Conservation (phyloP, 2,329 filamentous ascomycete species). For the Fusarium liriodendri region DNA sequence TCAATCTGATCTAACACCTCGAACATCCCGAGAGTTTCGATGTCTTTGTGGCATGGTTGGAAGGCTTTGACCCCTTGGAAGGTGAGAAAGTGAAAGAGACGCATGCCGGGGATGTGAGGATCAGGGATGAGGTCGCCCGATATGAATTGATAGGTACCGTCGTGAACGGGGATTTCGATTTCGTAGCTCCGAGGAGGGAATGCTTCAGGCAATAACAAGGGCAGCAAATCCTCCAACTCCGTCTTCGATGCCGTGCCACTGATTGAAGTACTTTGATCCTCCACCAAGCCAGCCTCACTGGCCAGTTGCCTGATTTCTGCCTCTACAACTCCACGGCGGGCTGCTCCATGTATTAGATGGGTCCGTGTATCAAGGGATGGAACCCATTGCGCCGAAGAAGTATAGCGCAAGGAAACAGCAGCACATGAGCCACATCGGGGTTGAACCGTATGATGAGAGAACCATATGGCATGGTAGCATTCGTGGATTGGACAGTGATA, state of each 20-base stretch:
- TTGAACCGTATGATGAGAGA: conserved; percentile 26
- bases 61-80: conserved; percentile 43
- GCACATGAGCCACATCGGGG: conserved; percentile 51
- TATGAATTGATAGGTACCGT: conserved; percentile 40
- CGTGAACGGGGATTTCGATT: conserved; percentile 35
- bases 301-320: conserved; percentile 7
- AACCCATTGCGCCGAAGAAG: conserved; percentile 35
- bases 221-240: not conserved
- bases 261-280: not conserved
- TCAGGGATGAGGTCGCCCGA: conserved; percentile 39
- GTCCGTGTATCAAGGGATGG: conserved; percentile 26
- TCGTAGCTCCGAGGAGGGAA: not conserved
- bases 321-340: not conserved
- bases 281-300: not conserved
- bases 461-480: conserved; percentile 43
- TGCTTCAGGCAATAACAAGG: not conserved
- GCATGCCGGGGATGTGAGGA: conserved; percentile 29
- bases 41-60: conserved; percentile 45
- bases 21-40: conserved; percentile 37
- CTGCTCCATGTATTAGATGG: conserved; percentile 1
- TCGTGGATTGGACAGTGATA: conserved; percentile 48
- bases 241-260: not conserved
- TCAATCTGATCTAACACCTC: conserved; percentile 36
- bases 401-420: conserved; percentile 41
- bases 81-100: conserved; percentile 43